These are phyloP conservation scores for Cladophialophora psammophila DNA, from an alignment of 2,329 filamentous ascomycete species.

Conservation along the genomic window DNA sequence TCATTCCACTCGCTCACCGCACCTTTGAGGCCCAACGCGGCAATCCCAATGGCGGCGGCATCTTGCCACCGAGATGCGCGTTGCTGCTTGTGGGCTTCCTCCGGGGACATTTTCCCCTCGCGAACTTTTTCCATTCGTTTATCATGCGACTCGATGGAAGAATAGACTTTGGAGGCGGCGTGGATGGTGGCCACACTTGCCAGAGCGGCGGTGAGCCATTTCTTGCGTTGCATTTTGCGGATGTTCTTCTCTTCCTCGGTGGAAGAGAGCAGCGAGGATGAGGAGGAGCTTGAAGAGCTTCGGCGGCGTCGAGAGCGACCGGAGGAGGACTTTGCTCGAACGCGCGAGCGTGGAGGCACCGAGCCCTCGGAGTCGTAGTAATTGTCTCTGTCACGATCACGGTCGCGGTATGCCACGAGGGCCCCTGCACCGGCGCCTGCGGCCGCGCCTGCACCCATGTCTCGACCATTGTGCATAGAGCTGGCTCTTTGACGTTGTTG, in stretches of 20 bases:
- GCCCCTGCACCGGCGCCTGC: constrained; percentile 37
- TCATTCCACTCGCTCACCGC: constrained; percentile 73
- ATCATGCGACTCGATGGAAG: constrained; percentile 69
- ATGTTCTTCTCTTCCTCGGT: constrained; percentile 68
- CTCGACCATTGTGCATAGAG: constrained; percentile 33
- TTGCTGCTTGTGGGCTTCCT: constrained; percentile 69
- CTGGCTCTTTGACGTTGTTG: constrained; percentile 33
- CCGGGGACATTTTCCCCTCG: constrained; percentile 67
- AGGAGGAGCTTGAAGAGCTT: constrained; percentile 51
- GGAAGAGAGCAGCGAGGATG: constrained; percentile 62
- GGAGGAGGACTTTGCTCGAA: constrained; percentile 36
- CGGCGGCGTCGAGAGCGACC: constrained; percentile 33
- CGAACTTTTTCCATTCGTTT: constrained; percentile 65
- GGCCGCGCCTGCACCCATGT: constrained; percentile 25
- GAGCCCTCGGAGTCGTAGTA: constrained; percentile 41
- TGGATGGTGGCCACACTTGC: constrained; percentile 74
- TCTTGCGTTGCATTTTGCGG: constrained; percentile 71
- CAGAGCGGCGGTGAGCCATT: constrained; percentile 70
- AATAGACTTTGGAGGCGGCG: constrained; percentile 70
- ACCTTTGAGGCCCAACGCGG: constrained; percentile 72
- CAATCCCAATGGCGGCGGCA: constrained; percentile 70
- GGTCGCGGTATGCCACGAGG: constrained; percentile 24
- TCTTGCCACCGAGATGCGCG: constrained; percentile 70
- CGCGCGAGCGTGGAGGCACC: constrained; percentile 38
- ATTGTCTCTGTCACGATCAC: constrained; percentile 23